Evolutionary conservation across 2,329 filamentous ascomycete genomes (phyloP).

Genomic region (Keithomyces neogunnii): DNA sequence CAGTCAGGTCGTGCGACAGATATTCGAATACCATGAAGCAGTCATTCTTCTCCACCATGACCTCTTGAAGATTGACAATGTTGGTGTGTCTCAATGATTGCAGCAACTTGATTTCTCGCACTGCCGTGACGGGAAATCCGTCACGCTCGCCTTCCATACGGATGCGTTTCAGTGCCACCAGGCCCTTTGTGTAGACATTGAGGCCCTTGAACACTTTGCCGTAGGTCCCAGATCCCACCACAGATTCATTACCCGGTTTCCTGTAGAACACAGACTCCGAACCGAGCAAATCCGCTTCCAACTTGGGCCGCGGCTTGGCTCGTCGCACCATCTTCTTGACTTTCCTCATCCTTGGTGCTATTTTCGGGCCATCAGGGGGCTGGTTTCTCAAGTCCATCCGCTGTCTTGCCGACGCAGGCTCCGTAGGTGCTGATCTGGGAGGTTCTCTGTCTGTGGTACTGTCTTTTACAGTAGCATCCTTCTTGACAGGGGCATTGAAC

Average conservation of each 20-base stretch:
- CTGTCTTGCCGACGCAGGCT: constrained; percentile 41
- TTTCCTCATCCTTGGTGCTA: constrained; percentile 46
- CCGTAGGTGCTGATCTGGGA: constrained; percentile 41
- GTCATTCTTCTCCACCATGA: constrained; percentile 98
- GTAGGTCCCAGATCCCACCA: constrained; percentile 91
- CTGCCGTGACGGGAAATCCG: constrained; percentile 83
- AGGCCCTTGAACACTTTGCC: constrained; percentile 93
- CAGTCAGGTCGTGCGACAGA: constrained; percentile 89
- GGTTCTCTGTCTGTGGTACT: constrained; percentile 35
- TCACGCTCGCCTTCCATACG: constrained; percentile 90
- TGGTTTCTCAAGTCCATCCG: constrained; percentile 23
- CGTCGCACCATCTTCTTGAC: constrained; percentile 63
- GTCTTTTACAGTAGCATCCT: constrained; percentile 19
- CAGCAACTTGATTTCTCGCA: constrained; percentile 85
- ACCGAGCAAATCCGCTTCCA: constrained; percentile 62
- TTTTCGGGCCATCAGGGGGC: constrained; percentile 26
- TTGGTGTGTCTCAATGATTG: constrained; percentile 77
- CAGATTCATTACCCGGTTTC: constrained; percentile 95
- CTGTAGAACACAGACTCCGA: constrained; percentile 91
- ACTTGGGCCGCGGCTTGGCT: constrained; percentile 59
- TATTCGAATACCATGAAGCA: constrained; percentile 99
- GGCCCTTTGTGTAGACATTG: constrained; percentile 79
- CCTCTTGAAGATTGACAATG: constrained; percentile 75
- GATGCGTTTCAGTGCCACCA: constrained; percentile 83
- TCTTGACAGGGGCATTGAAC: constrained; percentile 52